Conservation (phyloP, 306 rosid species). For the Leucaena leucocephala region DNA sequence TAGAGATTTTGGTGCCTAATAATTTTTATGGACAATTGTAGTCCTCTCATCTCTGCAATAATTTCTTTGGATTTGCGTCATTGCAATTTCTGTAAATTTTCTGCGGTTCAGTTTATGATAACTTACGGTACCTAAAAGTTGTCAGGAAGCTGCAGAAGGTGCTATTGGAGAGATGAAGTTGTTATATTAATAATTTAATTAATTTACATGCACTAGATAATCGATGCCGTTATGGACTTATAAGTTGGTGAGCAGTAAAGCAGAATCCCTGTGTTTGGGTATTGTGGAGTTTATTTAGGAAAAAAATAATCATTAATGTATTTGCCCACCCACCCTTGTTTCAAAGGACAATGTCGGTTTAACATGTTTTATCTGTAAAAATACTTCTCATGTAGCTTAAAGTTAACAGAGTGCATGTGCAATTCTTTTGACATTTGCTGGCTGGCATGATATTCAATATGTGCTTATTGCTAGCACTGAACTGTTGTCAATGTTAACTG, state of each 20-base stretch:
- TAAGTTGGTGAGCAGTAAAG: background rate
- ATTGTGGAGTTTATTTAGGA: background rate
- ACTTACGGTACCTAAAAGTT: conserved; percentile 4
- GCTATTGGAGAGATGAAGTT: conserved; percentile 9
- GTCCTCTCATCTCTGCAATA: conserved; percentile 25
- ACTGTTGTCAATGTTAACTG: conserved; percentile 27
- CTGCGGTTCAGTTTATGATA: background rate
- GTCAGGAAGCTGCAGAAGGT: background rate
- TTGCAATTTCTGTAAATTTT: conserved; percentile 14
- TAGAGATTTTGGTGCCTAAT: conserved; percentile 22
- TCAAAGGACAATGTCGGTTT: background rate
- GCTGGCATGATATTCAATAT: conserved; percentile 2
- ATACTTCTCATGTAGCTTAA: background rate
- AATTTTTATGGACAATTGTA: conserved; percentile 17
- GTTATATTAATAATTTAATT: conserved; percentile 25
- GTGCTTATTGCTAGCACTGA: conserved; percentile 16
- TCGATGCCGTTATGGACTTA: conserved; percentile 17
- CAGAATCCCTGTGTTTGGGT: background rate
- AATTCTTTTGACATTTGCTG: background rate
- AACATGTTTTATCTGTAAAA: background rate
- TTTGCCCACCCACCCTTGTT: background rate
- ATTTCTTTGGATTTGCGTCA: conserved; percentile 17
- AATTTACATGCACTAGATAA: conserved; percentile 13
- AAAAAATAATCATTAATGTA: background rate
- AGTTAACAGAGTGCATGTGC: conserved; percentile 4